Conservation (phyloP, 257 asterid species). For the Scutellaria barbata region DNA sequence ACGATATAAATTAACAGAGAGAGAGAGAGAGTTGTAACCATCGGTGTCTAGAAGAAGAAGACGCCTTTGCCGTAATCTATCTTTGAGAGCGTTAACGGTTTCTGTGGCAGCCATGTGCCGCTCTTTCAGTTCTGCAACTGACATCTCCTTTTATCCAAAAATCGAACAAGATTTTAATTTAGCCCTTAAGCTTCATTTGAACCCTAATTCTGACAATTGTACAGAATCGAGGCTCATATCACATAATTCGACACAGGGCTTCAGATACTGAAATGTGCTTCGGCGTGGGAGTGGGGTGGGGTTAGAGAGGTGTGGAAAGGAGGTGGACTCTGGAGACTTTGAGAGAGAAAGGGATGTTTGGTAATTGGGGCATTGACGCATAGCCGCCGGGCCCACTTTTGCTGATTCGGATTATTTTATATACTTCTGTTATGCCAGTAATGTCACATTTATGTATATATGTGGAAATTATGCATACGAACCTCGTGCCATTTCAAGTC, state of each 20-base stretch:
- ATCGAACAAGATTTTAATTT: not conserved
- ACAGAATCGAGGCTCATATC: slow-evolving; percentile 10
- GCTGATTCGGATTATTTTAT: slow-evolving; percentile 25
- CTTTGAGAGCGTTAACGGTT: slow-evolving; percentile 73
- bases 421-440: not conserved
- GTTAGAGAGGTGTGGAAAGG: slow-evolving; percentile 27
- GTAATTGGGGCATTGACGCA: slow-evolving; percentile 19
- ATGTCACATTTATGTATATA: not conserved
- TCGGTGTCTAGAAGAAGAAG: slow-evolving; percentile 86
- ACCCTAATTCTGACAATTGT: slow-evolving; percentile 8
- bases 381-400: slow-evolving; percentile 39
- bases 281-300: slow-evolving; percentile 12
- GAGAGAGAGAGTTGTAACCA: slow-evolving; percentile 46
- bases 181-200: slow-evolving; percentile 40
- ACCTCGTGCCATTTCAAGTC: too few species aligned
- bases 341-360: slow-evolving; percentile 35
- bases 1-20: slow-evolving; percentile 7
- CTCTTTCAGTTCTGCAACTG: slow-evolving; percentile 86
- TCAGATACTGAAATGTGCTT: slow-evolving; percentile 7
- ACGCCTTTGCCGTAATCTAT: slow-evolving; percentile 72
- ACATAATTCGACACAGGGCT: not conserved
- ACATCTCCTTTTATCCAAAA: slow-evolving; percentile 46
- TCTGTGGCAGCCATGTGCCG: slow-evolving; percentile 89
- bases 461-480: too few species aligned
- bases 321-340: slow-evolving; percentile 35